Conservation (phyloP, 2,329 filamentous ascomycete genomes). For the Ceratocystis diversiconidia region DNA sequence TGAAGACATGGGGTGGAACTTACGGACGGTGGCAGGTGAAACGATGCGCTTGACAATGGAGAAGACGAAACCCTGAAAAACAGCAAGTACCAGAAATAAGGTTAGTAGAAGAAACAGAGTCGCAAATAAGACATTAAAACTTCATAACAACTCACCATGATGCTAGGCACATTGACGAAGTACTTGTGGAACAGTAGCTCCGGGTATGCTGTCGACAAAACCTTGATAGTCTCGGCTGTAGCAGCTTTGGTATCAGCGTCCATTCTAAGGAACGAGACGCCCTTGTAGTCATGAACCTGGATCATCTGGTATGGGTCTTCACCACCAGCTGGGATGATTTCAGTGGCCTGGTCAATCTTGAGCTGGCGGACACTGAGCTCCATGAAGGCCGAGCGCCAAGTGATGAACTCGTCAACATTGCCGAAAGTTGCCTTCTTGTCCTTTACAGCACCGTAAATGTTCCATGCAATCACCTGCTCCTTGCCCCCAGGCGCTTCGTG, state of each 20-base stretch:
- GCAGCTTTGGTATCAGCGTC: conserved; percentile 63
- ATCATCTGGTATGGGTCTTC: conserved; percentile 79
- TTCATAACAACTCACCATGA: conserved; percentile 43
- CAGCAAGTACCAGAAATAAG: background rate
- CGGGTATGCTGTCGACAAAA: conserved; percentile 72
- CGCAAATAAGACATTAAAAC: background rate
- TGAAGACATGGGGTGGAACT: conserved; percentile 65
- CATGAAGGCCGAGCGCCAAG: conserved; percentile 84
- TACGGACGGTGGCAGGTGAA: conserved; percentile 58
- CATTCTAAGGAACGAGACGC: conserved; percentile 73
- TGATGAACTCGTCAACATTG: conserved; percentile 70
- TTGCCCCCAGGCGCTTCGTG: conserved; percentile 43
- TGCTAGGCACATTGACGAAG: conserved; percentile 81
- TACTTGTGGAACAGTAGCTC: conserved; percentile 78
- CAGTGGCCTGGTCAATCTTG: conserved; percentile 51
- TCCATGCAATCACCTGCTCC: conserved; percentile 68
- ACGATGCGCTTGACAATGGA: conserved; percentile 61
- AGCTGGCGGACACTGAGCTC: conserved; percentile 69
- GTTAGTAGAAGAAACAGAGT: background rate
- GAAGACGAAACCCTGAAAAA: conserved; percentile 54
- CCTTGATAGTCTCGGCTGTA: conserved; percentile 64
- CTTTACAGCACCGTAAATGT: conserved; percentile 80
- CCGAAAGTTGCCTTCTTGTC: conserved; percentile 73
- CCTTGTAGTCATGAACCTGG: conserved; percentile 87
- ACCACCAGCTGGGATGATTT: conserved; percentile 56